Evolutionary conservation across 108 stramenopile species (phyloP).

Genomic region (Epithemia pelagica): DNA sequence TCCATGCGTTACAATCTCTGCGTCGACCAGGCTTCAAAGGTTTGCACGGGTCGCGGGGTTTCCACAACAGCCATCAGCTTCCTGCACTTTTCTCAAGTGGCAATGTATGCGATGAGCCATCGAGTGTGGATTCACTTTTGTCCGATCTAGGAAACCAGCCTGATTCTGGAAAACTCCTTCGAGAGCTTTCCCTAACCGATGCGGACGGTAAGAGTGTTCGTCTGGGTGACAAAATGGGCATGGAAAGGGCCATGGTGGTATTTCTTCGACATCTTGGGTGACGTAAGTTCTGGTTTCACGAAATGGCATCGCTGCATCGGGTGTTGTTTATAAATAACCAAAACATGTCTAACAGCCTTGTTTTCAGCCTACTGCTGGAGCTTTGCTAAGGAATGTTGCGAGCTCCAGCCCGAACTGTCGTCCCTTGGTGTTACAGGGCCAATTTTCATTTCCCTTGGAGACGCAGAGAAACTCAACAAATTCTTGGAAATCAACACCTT

Average conservation of each 20-base stretch:
- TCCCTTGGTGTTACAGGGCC: conserved; percentile 41
- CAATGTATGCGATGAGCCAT: no score
- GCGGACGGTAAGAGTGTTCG: conserved; percentile 42
- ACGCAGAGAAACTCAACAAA: conserved; percentile 48
- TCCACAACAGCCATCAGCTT: no score
- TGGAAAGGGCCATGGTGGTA: conserved; percentile 53
- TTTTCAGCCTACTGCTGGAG: conserved; percentile 85
- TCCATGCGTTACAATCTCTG: no score
- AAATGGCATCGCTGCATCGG: no score
- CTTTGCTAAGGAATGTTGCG: conserved; percentile 72
- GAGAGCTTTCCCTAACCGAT: conserved; percentile 29
- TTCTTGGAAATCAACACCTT: conserved; percentile 70
- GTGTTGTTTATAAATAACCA: no score
- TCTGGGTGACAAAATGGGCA: conserved; percentile 45
- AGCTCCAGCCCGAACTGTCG: conserved; percentile 31
- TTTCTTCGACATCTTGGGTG: conserved; percentile 81
- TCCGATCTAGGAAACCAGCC: background rate
- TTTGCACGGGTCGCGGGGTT: no score
- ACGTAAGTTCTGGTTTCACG: background rate
- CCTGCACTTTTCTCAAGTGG: no score
- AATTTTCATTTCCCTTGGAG: conserved; percentile 73
- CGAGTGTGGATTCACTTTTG: no score
- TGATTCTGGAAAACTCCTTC: background rate
- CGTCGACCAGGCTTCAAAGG: no score
- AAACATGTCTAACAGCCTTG: background rate